Evolutionary conservation across 1,284 basidiomycete genomes (phyloP).

Genomic region (Puccinia coronata): DNA sequence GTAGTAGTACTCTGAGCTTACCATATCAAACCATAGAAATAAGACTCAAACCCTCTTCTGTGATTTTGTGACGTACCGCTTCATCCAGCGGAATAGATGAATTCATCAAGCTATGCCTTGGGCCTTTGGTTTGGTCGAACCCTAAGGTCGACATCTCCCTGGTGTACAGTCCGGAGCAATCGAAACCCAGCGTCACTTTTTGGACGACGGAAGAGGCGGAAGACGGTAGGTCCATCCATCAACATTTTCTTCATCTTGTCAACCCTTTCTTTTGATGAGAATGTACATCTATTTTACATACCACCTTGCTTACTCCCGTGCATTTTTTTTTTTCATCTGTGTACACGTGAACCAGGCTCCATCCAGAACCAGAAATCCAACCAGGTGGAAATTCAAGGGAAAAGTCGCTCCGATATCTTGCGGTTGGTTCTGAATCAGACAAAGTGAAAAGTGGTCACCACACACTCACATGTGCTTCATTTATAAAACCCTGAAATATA

Average conservation of each 20-base stretch:
- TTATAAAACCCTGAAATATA: too few species aligned
- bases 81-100: constrained; percentile 25
- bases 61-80: background rate
- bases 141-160: constrained; percentile 31
- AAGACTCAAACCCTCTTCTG: background rate
- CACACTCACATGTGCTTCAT: too few species aligned
- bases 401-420: constrained; percentile 5
- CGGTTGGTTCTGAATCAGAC: constrained; percentile 2
- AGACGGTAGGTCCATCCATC: background rate
- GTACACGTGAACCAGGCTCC: background rate
- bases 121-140: constrained; percentile 36
- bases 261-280: background rate
- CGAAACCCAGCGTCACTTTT: constrained; percentile 6
- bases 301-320: background rate
- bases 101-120: constrained; percentile 34
- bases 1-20: background rate
- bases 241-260: background rate
- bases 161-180: constrained; percentile 11
- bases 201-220: background rate
- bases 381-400: background rate
- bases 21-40: background rate
- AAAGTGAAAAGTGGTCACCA: too few species aligned
- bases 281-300: background rate
- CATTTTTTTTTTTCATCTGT: background rate
- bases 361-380: background rate